These are phyloP conservation scores for Parastagonospora nodorum DNA, from an alignment of 2,329 filamentous ascomycete species.

Conservation along the genomic window DNA sequence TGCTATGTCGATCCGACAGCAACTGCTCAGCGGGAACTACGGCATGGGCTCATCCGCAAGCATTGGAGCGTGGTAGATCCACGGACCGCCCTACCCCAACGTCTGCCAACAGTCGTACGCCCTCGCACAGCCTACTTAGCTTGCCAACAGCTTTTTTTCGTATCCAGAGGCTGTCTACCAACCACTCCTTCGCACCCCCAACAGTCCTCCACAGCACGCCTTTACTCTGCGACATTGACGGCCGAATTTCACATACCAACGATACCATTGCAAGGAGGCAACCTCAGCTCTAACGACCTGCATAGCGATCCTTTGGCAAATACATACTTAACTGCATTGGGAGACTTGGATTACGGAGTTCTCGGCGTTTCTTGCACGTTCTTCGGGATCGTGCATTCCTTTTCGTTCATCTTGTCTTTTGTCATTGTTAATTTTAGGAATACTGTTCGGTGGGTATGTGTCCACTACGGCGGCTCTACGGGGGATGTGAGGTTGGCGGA, in stretches of 20 bases:
- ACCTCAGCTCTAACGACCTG: slow-evolving; percentile 39
- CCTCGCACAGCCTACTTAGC: not conserved
- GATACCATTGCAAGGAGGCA: slow-evolving; percentile 26
- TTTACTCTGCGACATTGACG: slow-evolving; percentile 8
- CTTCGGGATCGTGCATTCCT: not conserved
- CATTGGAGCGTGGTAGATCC: slow-evolving; percentile 60
- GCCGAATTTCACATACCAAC: slow-evolving; percentile 10
- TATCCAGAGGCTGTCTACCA: not conserved
- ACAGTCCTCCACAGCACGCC: not conserved
- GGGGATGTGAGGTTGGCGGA: no score
- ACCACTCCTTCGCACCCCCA: not conserved
- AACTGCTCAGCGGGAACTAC: slow-evolving; percentile 62
- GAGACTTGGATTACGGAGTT: slow-evolving; percentile 16
- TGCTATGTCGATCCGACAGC: slow-evolving; percentile 47
- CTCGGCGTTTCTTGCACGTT: slow-evolving; percentile 8
- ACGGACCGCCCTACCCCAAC: not conserved
- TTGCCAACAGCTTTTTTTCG: not conserved
- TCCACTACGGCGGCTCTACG: no score
- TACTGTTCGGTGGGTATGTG: no score
- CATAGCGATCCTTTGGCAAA: slow-evolving; percentile 40
- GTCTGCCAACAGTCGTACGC: slow-evolving; percentile 3
- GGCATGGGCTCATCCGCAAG: slow-evolving; percentile 59
- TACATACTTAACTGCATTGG: slow-evolving; percentile 31
- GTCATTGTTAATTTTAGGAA: no score
- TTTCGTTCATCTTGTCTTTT: no score